Evolutionary conservation across 768 basidiomycete genomes (phyloP).

Genomic region (Mrakia hoshinonis): DNA sequence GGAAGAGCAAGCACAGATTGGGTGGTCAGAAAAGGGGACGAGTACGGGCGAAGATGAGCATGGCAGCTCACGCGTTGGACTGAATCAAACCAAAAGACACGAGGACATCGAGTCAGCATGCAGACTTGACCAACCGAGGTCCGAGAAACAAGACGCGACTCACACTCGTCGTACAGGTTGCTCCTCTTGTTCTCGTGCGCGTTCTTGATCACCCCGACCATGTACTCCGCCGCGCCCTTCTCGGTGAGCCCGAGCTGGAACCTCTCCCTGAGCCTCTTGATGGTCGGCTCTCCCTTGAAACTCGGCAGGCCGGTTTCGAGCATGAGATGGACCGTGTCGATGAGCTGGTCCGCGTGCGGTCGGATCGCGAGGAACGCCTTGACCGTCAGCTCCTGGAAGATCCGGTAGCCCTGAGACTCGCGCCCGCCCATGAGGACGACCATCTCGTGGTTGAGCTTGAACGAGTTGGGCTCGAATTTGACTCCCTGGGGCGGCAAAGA

Average conservation of each 20-base stretch:
- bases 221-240: constrained; percentile 84
- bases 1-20: not conserved
- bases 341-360: constrained; percentile 83
- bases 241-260: constrained; percentile 77
- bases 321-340: constrained; percentile 85
- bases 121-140: not conserved
- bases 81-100: not conserved
- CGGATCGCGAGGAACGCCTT: constrained; percentile 95
- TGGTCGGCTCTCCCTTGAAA: constrained; percentile 92
- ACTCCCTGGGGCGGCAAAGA: constrained; percentile 56
- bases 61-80: constrained; percentile 23
- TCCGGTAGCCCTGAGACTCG: constrained; percentile 83
- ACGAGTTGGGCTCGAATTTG: constrained; percentile 96
- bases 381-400: constrained; percentile 86
- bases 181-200: constrained; percentile 92
- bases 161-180: constrained; percentile 81
- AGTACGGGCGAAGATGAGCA: too few relatives aligned
- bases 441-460: constrained; percentile 99
- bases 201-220: constrained; percentile 79
- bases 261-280: constrained; percentile 73
- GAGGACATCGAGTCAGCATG: not conserved
- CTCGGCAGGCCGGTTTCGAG: constrained; percentile 87
- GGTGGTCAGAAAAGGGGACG: not conserved
- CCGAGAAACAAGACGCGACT: not conserved
- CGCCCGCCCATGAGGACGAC: constrained; percentile 93